Evolutionary conservation across 495 filamentous ascomycete genomes (phyloP).

Genomic region (Aspergillus bridgeri): DNA sequence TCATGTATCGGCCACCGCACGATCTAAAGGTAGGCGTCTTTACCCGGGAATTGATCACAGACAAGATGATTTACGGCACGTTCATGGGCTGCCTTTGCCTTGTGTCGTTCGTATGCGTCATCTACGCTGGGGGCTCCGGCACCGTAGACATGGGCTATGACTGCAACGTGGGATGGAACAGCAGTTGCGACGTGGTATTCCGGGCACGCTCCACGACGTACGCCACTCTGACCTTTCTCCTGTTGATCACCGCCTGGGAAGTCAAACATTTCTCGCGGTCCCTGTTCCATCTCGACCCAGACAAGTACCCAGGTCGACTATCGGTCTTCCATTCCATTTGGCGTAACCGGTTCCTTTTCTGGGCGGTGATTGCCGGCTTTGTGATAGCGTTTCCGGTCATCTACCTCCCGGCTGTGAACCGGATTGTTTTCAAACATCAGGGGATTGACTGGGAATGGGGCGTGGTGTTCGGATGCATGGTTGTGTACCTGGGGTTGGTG

Average conservation of each 20-base stretch:
- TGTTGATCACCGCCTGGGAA: conserved; percentile 73
- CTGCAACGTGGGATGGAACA: conserved; percentile 60
- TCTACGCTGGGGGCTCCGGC: conserved; percentile 61
- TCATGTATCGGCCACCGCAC: conserved; percentile 70
- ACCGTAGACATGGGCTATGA: conserved; percentile 57
- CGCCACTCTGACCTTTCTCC: conserved; percentile 69
- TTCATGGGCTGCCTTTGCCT: conserved; percentile 67
- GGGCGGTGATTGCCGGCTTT: conserved; percentile 63
- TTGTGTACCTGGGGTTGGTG: conserved; percentile 58
- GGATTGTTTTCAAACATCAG: conserved; percentile 70
- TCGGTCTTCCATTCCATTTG: conserved; percentile 64
- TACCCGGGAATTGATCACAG: conserved; percentile 63
- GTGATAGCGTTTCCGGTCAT: conserved; percentile 68
- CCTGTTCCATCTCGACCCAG: conserved; percentile 64
- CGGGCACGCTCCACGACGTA: conserved; percentile 76
- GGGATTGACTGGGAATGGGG: conserved; percentile 74
- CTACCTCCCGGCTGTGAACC: conserved; percentile 69
- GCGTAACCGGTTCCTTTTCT: conserved; percentile 72
- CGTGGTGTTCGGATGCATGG: conserved; percentile 54
- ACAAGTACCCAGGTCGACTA: conserved; percentile 37
- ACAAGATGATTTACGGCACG: conserved; percentile 71
- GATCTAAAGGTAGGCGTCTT: conserved; percentile 66
- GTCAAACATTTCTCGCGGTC: conserved; percentile 68
- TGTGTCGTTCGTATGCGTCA: conserved; percentile 63
- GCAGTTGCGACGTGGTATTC: conserved; percentile 61